Evolutionary conservation across 2,329 filamentous ascomycete species (phyloP).

Genomic region (Pseudohalonectria lignicola): DNA sequence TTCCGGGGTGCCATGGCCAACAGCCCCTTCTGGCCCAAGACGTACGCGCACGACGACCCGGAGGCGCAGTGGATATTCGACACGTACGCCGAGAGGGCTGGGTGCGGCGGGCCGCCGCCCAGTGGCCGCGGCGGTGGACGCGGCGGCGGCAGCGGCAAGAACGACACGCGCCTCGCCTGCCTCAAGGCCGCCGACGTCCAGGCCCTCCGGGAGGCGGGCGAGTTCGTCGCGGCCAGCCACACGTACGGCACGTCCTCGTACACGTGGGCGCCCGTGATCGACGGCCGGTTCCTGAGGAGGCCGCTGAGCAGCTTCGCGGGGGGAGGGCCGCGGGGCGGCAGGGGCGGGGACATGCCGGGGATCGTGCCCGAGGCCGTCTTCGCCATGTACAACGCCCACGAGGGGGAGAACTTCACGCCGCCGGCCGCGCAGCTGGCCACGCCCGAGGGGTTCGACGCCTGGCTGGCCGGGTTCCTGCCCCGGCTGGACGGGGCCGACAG

Average conservation of each 20-base stretch:
- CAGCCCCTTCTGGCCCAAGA: constrained; percentile 49
- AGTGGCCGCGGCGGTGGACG: not conserved
- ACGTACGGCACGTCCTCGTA: constrained; percentile 44
- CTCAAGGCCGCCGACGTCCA: constrained; percentile 43
- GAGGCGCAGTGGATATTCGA: constrained; percentile 41
- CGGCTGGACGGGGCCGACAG: constrained; percentile 27
- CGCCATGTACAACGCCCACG: constrained; percentile 51
- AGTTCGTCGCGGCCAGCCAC: constrained; percentile 33
- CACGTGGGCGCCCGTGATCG: constrained; percentile 51
- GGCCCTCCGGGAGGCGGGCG: constrained; percentile 36
- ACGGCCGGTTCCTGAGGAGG: constrained; percentile 37
- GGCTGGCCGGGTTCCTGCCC: constrained; percentile 44
- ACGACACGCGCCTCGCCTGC: constrained; percentile 34
- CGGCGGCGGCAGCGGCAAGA: not conserved
- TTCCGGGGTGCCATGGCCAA: constrained; percentile 20
- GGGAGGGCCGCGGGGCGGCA: not conserved
- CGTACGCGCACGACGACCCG: constrained; percentile 36
- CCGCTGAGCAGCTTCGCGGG: constrained; percentile 26
- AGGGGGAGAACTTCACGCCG: constrained; percentile 52
- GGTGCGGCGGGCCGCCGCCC: constrained; percentile 25
- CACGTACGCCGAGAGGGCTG: constrained; percentile 30
- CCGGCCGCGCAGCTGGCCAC: constrained; percentile 38
- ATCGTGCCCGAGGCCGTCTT: constrained; percentile 35
- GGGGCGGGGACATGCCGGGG: constrained; percentile 19
- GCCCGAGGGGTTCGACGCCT: constrained; percentile 33